Percentiles rank a stretch among this genome's conserved stretches.
Conservation (phyloP, 345 rosid species). For the Melaleuca quinquenervia region DNA sequence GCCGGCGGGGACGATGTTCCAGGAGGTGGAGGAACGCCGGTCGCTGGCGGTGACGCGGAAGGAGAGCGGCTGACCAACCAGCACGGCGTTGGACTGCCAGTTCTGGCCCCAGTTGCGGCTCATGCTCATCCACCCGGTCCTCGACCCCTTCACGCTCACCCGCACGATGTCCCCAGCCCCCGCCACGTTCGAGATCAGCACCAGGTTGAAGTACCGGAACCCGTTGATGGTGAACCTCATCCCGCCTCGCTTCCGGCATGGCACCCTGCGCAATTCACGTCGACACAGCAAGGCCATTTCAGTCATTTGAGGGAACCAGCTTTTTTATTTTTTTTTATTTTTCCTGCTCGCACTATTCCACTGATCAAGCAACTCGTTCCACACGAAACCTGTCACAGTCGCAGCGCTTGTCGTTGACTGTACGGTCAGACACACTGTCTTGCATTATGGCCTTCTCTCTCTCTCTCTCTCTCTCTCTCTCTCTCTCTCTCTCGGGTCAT, state of each 20-base stretch:
- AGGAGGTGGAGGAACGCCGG: conserved; percentile 1
- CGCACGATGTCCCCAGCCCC: conserved; percentile 1
- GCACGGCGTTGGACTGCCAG: conserved; percentile 2
- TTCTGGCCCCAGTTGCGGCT: conserved; percentile 3
- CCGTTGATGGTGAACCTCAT: conserved; percentile 3
- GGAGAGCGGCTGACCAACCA: neutral
- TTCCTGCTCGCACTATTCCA: neutral
- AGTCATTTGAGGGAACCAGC: neutral
- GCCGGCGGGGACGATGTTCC: neutral
- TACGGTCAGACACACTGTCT: neutral
- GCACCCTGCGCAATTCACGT: neutral
- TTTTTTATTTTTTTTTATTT: neutral
- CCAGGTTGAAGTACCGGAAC: conserved; percentile 2
- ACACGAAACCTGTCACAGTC: neutral
- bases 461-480: too few relatives aligned
- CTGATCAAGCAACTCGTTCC: neutral
- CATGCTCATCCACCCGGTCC: conserved; percentile 3
- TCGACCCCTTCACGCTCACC: conserved; percentile 1
- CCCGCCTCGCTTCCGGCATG: conserved; percentile 1
- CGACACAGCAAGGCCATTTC: neutral
- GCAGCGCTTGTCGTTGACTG: neutral
- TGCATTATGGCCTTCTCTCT: neutral
- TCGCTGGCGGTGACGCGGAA: neutral
- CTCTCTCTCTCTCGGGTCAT: too few relatives aligned
- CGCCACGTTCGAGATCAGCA: conserved; percentile 1